A percentile compares a stretch with the other conserved stretches of the same genome.
These are phyloP conservation scores for Tulasnella sp. DNA, from an alignment of 768 basidiomycete species.

Conservation along the genomic window DNA sequence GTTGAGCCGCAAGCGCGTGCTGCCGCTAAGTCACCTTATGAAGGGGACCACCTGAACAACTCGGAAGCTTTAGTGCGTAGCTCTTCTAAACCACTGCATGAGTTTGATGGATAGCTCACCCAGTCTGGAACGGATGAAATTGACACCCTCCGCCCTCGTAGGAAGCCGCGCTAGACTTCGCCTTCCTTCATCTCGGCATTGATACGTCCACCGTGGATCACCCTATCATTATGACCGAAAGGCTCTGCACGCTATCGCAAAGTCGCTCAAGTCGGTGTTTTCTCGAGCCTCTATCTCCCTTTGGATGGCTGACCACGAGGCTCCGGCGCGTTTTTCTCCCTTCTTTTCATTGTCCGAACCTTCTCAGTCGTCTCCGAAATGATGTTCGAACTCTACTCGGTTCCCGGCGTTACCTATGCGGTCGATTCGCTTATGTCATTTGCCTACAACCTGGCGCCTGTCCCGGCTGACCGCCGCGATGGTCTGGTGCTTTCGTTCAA, in stretches of 20 bases:
- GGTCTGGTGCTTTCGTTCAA: slow-evolving; percentile 91
- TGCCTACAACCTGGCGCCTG: slow-evolving; percentile 66
- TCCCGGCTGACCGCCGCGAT: slow-evolving; percentile 56
- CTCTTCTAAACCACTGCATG: background rate
- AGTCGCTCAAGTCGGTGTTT: slow-evolving; percentile 74
- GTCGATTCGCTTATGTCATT: slow-evolving; percentile 93
- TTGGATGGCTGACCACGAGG: slow-evolving; percentile 29
- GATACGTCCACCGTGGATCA: slow-evolving; percentile 76
- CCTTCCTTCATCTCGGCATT: slow-evolving; percentile 84
- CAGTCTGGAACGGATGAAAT: slow-evolving; percentile 17
- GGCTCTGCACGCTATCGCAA: slow-evolving; percentile 84
- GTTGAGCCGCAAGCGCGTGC: slow-evolving; percentile 80
- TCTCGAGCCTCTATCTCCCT: slow-evolving; percentile 22
- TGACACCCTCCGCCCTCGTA: slow-evolving; percentile 44
- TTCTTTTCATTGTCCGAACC: slow-evolving; percentile 19
- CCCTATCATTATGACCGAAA: slow-evolving; percentile 92
- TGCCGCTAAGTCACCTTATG: slow-evolving; percentile 83
- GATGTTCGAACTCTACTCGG: slow-evolving; percentile 90
- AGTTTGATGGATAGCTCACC: background rate
- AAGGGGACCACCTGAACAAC: slow-evolving; percentile 90
- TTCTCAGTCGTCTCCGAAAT: slow-evolving; percentile 87
- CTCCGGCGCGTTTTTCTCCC: background rate
- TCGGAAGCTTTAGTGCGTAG: slow-evolving; percentile 87
- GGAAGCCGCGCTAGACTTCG: slow-evolving; percentile 95
- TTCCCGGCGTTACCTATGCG: slow-evolving; percentile 83